A percentile compares a stretch with the other conserved stretches of the same genome.
These are phyloP conservation scores for Panaeolus cyanescens DNA, from an alignment of 768 basidiomycete genomes.

Conservation along the genomic window DNA sequence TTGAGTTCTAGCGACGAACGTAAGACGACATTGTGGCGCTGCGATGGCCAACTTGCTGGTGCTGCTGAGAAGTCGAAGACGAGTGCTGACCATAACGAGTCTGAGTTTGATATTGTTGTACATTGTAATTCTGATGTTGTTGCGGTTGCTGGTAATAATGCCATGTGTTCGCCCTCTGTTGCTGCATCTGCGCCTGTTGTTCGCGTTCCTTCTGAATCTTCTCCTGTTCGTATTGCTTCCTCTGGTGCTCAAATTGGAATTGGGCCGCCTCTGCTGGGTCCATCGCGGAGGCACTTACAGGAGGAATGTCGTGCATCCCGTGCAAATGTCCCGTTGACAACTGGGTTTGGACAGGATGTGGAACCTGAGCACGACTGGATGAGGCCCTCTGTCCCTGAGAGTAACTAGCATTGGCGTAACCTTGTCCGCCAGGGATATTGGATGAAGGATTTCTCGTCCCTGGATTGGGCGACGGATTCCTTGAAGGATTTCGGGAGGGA, in stretches of 20 bases:
- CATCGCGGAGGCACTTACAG: background rate
- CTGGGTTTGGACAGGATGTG: background rate
- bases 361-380: background rate
- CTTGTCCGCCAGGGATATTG: background rate
- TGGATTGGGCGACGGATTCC: constrained; percentile 13
- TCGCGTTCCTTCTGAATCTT: constrained; percentile 1
- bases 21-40: background rate
- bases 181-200: constrained; percentile 5
- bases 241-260: constrained; percentile 20
- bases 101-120: background rate
- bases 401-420: background rate
- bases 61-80: background rate
- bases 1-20: background rate
- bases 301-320: background rate
- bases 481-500: constrained; percentile 6
- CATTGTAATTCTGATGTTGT: background rate
- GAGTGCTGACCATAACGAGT: background rate
- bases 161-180: constrained; percentile 11
- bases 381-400: background rate
- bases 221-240: constrained; percentile 13
- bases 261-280: constrained; percentile 15
- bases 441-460: constrained; percentile 14
- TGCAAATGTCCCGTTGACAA: background rate
- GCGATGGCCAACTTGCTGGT: background rate
- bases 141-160: background rate